A percentile compares a stretch with the other conserved stretches of the same genome.
phyloP scores from a whole-genome alignment of 306 rosid species.

The Trifolium dubium region DNA sequence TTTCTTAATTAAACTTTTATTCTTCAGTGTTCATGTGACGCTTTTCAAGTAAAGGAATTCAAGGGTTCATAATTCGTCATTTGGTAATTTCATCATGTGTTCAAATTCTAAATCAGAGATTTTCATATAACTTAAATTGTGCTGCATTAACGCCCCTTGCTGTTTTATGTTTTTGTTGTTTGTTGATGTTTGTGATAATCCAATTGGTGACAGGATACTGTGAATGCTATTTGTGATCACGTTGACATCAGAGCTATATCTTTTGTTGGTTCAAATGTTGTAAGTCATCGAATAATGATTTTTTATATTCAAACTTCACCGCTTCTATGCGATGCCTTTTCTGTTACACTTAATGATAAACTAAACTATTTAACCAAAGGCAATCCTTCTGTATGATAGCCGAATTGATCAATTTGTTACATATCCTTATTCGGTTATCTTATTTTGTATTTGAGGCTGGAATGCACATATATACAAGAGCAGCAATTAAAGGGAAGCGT shows the following conservation, averaged over 20 bases:
- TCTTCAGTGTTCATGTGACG: slow-evolving; percentile 5
- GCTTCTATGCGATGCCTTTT: slow-evolving; percentile 18
- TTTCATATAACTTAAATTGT: slow-evolving; percentile 18
- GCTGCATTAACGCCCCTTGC: not conserved
- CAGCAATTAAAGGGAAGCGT: slow-evolving; percentile 93
- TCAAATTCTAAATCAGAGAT: slow-evolving; percentile 16
- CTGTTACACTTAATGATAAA: slow-evolving; percentile 23
- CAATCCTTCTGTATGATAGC: not conserved
- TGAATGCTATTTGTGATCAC: slow-evolving; percentile 92
- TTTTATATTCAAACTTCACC: slow-evolving; percentile 11
- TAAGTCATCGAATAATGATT: slow-evolving; percentile 51
- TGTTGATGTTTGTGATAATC: slow-evolving; percentile 34
- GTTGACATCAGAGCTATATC: slow-evolving; percentile 86
- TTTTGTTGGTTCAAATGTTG: slow-evolving; percentile 91
- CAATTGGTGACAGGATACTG: slow-evolving; percentile 73
- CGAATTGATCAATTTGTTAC: not conserved
- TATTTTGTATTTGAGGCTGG: slow-evolving; percentile 72
- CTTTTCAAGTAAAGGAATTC: slow-evolving; percentile 12
- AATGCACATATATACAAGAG: slow-evolving; percentile 92
- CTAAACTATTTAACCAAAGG: slow-evolving; percentile 5
- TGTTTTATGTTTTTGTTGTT: slow-evolving; percentile 23
- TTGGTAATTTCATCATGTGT: slow-evolving; percentile 17
- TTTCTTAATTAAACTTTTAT: slow-evolving; percentile 29
- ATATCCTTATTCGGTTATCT: slow-evolving; percentile 27
- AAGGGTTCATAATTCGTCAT: not conserved